Evolutionary conservation across 345 rosid genomes (phyloP).

Genomic region (Melaleuca alternifolia): DNA sequence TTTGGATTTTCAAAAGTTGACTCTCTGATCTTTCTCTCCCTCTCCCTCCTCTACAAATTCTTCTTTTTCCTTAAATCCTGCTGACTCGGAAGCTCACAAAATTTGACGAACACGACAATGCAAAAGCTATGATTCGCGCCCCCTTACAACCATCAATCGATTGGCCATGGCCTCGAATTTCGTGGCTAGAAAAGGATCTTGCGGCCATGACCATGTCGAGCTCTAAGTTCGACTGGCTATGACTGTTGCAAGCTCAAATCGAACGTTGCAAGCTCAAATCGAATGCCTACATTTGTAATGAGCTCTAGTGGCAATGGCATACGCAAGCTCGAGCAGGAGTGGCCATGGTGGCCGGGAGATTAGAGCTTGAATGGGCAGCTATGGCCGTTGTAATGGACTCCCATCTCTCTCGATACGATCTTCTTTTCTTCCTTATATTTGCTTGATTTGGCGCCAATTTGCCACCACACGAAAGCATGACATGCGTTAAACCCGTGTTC

Average conservation of each 20-base stretch:
- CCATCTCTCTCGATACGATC: not conserved
- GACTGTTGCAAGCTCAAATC: not conserved
- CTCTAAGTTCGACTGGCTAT: not conserved
- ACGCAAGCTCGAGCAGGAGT: too few species aligned
- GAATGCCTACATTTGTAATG: too few species aligned
- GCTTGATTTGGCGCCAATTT: not conserved
- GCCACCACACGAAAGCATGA: too few species aligned
- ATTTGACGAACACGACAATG: not conserved
- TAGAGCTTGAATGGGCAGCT: too few species aligned
- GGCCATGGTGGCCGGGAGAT: too few species aligned
- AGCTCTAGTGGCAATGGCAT: too few species aligned
- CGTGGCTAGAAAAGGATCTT: too few species aligned
- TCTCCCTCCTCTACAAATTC: not conserved
- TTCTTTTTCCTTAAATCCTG: not conserved
- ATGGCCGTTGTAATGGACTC: too few species aligned
- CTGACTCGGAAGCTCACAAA: not conserved
- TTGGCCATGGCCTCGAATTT: not conserved
- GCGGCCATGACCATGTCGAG: not conserved
- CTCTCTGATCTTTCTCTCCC: not conserved
- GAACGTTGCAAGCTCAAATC: too few species aligned
- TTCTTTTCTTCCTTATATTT: too few species aligned
- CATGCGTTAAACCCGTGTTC: not conserved
- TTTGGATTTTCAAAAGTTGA: not conserved
- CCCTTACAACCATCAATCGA: not conserved
- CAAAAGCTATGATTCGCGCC: not conserved